phyloP scores from a whole-genome alignment of 1,284 basidiomycete species.

The Boletus sp. region DNA sequence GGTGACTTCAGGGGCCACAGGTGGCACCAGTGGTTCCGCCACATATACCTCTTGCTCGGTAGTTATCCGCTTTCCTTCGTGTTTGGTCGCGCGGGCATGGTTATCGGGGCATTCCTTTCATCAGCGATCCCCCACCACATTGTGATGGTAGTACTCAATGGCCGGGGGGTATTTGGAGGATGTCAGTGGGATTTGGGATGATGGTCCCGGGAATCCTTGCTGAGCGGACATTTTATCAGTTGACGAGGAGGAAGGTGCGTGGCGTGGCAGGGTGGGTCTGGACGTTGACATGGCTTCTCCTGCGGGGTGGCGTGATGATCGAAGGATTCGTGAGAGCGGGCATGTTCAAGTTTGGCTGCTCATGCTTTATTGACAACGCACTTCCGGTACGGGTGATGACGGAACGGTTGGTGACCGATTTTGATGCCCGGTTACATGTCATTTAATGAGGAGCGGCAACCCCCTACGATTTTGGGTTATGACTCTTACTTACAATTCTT shows the following conservation, averaged over 20 bases:
- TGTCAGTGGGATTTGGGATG: slow-evolving; percentile 54
- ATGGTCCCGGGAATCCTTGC: slow-evolving; percentile 50
- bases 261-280: slow-evolving; percentile 45
- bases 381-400: slow-evolving; percentile 16
- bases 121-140: slow-evolving; percentile 56
- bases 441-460: background rate
- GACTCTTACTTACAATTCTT: background rate
- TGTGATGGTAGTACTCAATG: slow-evolving; percentile 51
- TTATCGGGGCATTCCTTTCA: slow-evolving; percentile 54
- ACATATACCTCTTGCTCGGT: slow-evolving; percentile 32
- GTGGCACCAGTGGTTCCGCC: slow-evolving; percentile 42
- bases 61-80: slow-evolving; percentile 34
- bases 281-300: slow-evolving; percentile 49
- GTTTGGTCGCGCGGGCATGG: slow-evolving; percentile 44
- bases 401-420: slow-evolving; percentile 5
- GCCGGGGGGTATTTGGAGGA: slow-evolving; percentile 40
- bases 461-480: background rate
- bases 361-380: slow-evolving; percentile 14
- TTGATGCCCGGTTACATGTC: slow-evolving; percentile 22
- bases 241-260: slow-evolving; percentile 38
- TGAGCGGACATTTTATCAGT: slow-evolving; percentile 38
- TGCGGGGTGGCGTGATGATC: slow-evolving; percentile 46
- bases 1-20: slow-evolving; percentile 42
- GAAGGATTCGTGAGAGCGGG: slow-evolving; percentile 52
- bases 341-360: slow-evolving; percentile 29